Percentiles rank a stretch among this genome's conserved stretches.
phyloP scores from a whole-genome alignment of 2,329 filamentous ascomycete species.

The Botryosphaeria dothidea region DNA sequence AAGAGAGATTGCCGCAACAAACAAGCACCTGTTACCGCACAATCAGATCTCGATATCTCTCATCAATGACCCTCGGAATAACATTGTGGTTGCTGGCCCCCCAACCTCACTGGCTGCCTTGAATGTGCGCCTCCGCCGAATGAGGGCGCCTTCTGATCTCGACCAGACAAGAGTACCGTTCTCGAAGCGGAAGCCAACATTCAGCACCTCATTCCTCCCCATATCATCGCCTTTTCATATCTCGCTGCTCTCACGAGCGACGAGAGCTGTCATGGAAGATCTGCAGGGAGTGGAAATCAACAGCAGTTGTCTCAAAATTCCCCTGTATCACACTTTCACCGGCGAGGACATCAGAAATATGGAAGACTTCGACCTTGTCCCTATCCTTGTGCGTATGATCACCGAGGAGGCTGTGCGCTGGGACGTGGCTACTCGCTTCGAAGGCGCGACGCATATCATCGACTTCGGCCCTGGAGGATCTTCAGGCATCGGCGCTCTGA shows the following conservation, averaged over 20 bases:
- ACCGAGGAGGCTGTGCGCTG: slow-evolving; percentile 26
- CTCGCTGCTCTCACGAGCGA: slow-evolving; percentile 29
- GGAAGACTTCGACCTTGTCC: slow-evolving; percentile 23
- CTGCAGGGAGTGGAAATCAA: slow-evolving; percentile 20
- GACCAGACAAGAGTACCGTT: slow-evolving; percentile 17
- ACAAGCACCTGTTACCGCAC: slow-evolving; percentile 27
- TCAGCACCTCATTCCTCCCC: slow-evolving; percentile 41
- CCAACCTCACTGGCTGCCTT: slow-evolving; percentile 33
- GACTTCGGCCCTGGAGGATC: slow-evolving; percentile 29
- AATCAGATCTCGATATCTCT: slow-evolving; percentile 29
- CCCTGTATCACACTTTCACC: slow-evolving; percentile 25
- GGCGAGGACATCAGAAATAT: slow-evolving; percentile 24
- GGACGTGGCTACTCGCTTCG: slow-evolving; percentile 24
- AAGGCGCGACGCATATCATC: slow-evolving; percentile 24
- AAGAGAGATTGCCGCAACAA: slow-evolving; percentile 27
- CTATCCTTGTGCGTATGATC: slow-evolving; percentile 24
- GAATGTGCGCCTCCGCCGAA: slow-evolving; percentile 27
- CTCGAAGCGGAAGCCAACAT: slow-evolving; percentile 23
- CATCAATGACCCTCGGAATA: slow-evolving; percentile 31
- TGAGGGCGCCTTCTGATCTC: slow-evolving; percentile 22
- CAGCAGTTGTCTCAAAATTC: slow-evolving; percentile 22
- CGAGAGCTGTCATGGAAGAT: slow-evolving; percentile 10
- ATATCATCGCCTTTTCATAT: slow-evolving; percentile 46
- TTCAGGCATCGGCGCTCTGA: slow-evolving; percentile 25
- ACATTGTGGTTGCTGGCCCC: slow-evolving; percentile 35